Conservation (phyloP, 2,329 filamentous ascomycete genomes). For the Trichoderma gracile region DNA sequence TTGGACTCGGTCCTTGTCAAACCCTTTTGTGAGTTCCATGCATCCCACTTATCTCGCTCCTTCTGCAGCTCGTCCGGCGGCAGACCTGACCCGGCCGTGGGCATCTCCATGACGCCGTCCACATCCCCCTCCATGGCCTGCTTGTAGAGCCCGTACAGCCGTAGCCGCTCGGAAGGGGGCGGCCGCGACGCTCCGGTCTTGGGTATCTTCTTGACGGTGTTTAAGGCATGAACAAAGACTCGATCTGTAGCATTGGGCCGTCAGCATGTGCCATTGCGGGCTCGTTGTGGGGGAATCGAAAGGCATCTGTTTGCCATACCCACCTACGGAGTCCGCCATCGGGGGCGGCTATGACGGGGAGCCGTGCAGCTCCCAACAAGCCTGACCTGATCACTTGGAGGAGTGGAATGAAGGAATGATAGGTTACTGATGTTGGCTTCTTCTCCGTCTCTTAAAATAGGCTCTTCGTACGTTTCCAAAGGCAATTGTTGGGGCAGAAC, state of each 20-base stretch:
- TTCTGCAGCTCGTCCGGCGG: slow-evolving; percentile 56
- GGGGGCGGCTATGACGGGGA: slow-evolving; percentile 25
- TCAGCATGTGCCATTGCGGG: slow-evolving; percentile 23
- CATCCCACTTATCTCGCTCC: slow-evolving; percentile 79
- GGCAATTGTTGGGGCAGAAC: slow-evolving; percentile 3
- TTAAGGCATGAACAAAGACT: slow-evolving; percentile 98
- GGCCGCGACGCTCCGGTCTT: slow-evolving; percentile 89
- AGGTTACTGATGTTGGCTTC: neutral
- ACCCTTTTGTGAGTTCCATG: slow-evolving; percentile 86
- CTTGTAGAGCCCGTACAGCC: slow-evolving; percentile 97
- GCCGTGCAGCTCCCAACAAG: slow-evolving; percentile 21
- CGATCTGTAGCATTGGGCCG: slow-evolving; percentile 63
- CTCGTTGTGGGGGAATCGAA: neutral
- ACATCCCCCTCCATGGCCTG: slow-evolving; percentile 99
- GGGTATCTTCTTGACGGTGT: slow-evolving; percentile 96
- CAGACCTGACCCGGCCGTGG: slow-evolving; percentile 53
- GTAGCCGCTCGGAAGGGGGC: slow-evolving; percentile 79
- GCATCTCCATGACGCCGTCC: slow-evolving; percentile 87
- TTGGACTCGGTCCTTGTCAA: slow-evolving; percentile 90
- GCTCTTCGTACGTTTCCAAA: neutral
- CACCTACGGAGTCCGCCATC: slow-evolving; percentile 46
- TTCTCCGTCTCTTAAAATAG: neutral
- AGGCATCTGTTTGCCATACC: slow-evolving; percentile 29
- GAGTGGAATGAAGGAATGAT: neutral
- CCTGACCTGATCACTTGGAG: neutral